Base-by-base conservation (phyloP, 805 yeast genomes). In the Kazachstania kunashirensis region DNA sequence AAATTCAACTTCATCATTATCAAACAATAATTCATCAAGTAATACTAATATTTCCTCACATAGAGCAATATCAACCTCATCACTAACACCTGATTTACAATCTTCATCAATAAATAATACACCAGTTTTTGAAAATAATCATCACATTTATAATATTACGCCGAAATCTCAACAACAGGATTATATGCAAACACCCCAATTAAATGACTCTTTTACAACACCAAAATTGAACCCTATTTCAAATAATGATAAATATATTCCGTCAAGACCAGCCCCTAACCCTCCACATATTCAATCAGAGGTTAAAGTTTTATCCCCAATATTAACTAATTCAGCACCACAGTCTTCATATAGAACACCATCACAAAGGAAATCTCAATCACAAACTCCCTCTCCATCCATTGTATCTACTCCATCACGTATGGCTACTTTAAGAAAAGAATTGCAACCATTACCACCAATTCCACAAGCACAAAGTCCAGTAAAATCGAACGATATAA, bases 261-360 rank as follows among this genome's bases (percentile, higher is more conserved):
- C 83, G 4, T 69, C 75, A 36, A 64, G 84, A 43, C 83, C 84
- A 0, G 81, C 84, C 0, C 84, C 84, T 23, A 73, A 70, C 47
- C 82, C 83, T 9, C 73, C 71, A 12, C 23, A 25, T 11, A n/a
- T 18, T 4, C 24, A 26, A 13, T 12, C 14, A 6, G 33, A 24
- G 5, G 4, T 14, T 6, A 24, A 35, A 18, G 5, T 15, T 3
- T 5, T 24, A n/a, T n/a, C 38, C 4, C 24, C 32, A 4, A 13
- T 28, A 3, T 6, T 12, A 8, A 15, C 5, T 11, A 17, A 21
- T 7, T 12, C 17, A 12, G 16, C 31, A 5, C 31, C 31, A 12
- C 18, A 9, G 3, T 12, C 23, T 4, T 16, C 31, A 14, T 8
- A 29, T 5, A 9, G 11, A 8, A 29, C 33, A 16, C 29, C 33